Evolutionary conservation across 2,329 filamentous ascomycete genomes (phyloP), one percentile per base, ranked within the genome.

Genomic region (Drechmeria coniospora): DNA sequence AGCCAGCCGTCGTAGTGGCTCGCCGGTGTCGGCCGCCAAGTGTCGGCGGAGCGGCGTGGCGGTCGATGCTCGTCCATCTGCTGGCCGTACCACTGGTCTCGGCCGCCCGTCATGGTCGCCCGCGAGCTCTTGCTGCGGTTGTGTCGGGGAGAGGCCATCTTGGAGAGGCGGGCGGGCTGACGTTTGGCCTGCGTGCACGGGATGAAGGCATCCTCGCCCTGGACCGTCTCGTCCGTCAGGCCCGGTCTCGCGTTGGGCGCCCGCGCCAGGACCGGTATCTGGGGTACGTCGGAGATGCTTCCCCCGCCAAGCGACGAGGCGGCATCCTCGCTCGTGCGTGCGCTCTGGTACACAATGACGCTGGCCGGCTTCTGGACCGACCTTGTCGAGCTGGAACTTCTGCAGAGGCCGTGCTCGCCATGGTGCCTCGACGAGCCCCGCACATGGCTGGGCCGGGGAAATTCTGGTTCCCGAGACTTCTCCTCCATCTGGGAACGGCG

Each of bases 201-300:
- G 17, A 76, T 45, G 36, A 71, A 77, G 4, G 72, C 67, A 25
- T 65, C 63, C 32, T 68, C 71, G 19, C 72, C 71, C 5, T 70
- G 68, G 3, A 75, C 46, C 2, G 61, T 49, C 38, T 74, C 68
- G 35, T 76, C 71, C 3, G 72, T 76, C 5, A 77, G 57, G 11
- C 72, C 72, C 1, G 59, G 60, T 13, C 71, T 56, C n/a, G 71
- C 58, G 38, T 76, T 76, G 9, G 72, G 71, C 6, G 72, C 72
- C 26, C 62, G 56, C 9, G 70, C 69, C 16, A 71, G 52, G 8
- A 72, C 60, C 1, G 68, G 61, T 3, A 63, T 54, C 15, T 54
- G 49, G 1, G 63, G 62, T 6, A 59, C 27, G 21, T 65, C 62
- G 26, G 62, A 41, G 40, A 59, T 63, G 30, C 50, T 50, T 39